Percentiles rank a stretch among this genome's conserved stretches.
Conservation (phyloP, 1,139 yeast genomes). For the Kodamaea derodonti region DNA sequence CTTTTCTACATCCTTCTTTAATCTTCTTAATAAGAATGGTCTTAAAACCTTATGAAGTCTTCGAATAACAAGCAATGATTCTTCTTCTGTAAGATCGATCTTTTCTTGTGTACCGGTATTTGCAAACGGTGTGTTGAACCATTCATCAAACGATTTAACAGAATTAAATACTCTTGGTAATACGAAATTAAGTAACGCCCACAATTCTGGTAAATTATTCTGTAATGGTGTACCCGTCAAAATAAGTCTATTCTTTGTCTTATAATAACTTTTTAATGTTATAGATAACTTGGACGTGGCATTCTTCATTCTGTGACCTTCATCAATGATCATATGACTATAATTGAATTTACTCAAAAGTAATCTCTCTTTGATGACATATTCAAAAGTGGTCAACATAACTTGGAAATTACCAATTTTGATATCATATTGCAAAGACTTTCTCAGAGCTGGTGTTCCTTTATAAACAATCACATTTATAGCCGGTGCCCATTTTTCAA, state of each 20-base stretch:
- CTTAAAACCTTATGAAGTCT: slow-evolving; percentile 94
- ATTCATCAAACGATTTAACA: slow-evolving; percentile 81
- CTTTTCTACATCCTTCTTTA: slow-evolving; percentile 95
- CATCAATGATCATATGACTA: slow-evolving; percentile 87
- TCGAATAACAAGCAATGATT: slow-evolving; percentile 85
- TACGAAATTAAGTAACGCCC: slow-evolving; percentile 79
- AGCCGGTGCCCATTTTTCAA: slow-evolving; percentile 84
- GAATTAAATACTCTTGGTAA: slow-evolving; percentile 79
- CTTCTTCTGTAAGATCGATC: slow-evolving; percentile 84
- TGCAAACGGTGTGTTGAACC: slow-evolving; percentile 85
- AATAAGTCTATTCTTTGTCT: slow-evolving; percentile 71
- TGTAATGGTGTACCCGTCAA: slow-evolving; percentile 88
- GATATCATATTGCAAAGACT: slow-evolving; percentile 57
- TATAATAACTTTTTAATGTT: slow-evolving; percentile 69
- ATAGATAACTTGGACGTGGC: slow-evolving; percentile 69
- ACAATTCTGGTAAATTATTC: slow-evolving; percentile 77
- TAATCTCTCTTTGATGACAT: slow-evolving; percentile 70
- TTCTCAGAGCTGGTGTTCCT: slow-evolving; percentile 71
- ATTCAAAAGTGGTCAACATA: slow-evolving; percentile 74
- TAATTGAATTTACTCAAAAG: slow-evolving; percentile 64
- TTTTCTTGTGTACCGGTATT: slow-evolving; percentile 80
- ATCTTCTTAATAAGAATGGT: slow-evolving; percentile 89
- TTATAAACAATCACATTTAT: slow-evolving; percentile 67
- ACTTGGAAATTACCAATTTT: slow-evolving; percentile 70
- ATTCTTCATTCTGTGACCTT: slow-evolving; percentile 87